Evolutionary conservation across 306 rosid species (phyloP).

Genomic region (Benincasa hispida): DNA sequence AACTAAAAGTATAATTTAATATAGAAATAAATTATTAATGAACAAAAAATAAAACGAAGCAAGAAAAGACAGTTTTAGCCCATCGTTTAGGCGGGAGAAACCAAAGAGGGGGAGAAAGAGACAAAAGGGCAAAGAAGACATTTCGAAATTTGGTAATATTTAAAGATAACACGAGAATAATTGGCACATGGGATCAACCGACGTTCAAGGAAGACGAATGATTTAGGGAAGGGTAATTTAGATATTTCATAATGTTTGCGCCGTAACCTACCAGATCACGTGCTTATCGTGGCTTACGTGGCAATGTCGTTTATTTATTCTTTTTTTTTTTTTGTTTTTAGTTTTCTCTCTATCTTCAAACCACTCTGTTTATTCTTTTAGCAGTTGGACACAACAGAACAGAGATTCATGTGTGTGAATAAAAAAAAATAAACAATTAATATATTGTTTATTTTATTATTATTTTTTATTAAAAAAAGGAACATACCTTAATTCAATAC

Average conservation of each 20-base stretch:
- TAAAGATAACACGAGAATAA: not conserved
- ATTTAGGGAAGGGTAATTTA: not conserved
- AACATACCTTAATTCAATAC: too few relatives aligned
- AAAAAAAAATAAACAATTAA: too few relatives aligned
- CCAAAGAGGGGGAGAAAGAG: not conserved
- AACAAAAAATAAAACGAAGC: not conserved
- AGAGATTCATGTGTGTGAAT: too few relatives aligned
- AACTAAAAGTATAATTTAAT: not conserved
- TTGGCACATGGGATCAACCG: not conserved
- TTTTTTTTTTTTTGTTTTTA: not conserved
- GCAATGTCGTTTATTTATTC: not conserved
- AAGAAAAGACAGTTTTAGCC: not conserved
- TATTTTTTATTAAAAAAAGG: too few relatives aligned
- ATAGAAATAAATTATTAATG: not conserved
- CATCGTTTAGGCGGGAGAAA: not conserved
- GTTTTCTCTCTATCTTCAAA: too few relatives aligned
- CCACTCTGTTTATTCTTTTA: too few relatives aligned
- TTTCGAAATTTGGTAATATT: not conserved
- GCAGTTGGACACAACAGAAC: not conserved
- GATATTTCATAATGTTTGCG: not conserved
- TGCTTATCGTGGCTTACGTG: slow-evolving; percentile 3
- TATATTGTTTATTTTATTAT: too few relatives aligned
- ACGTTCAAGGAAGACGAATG: not conserved
- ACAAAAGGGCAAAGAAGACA: not conserved
- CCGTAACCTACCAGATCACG: not conserved